Evolutionary conservation across 1,139 yeast genomes (phyloP).

Genomic region (Pichia sp.): DNA sequence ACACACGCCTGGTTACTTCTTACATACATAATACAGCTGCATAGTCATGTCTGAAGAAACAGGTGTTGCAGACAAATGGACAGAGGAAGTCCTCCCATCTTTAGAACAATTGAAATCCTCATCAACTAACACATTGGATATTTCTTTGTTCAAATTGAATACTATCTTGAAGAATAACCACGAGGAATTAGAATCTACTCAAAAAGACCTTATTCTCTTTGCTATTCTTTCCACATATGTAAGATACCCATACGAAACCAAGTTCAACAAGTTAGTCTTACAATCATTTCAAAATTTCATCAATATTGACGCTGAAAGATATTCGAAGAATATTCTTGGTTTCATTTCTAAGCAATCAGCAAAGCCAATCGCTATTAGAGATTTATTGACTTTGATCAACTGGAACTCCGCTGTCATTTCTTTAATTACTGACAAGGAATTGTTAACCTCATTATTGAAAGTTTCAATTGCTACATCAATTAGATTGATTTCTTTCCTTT

Average conservation of each 20-base stretch:
- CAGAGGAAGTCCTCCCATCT: constrained; percentile 19
- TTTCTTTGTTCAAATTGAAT: constrained; percentile 23
- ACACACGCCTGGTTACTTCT: background rate
- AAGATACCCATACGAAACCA: constrained; percentile 50
- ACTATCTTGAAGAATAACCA: constrained; percentile 16
- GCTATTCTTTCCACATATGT: constrained; percentile 29
- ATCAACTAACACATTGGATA: constrained; percentile 20
- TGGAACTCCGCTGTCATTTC: constrained; percentile 46
- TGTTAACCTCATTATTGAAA: constrained; percentile 16
- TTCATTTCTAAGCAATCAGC: constrained; percentile 40
- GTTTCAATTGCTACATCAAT: constrained; percentile 21
- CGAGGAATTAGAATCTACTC: constrained; percentile 11
- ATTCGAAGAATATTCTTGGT: constrained; percentile 37
- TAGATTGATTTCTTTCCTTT: constrained; percentile 16
- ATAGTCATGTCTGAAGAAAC: constrained; percentile 12
- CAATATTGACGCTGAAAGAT: constrained; percentile 32
- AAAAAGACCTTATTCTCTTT: constrained; percentile 21
- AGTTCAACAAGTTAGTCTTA: constrained; percentile 44
- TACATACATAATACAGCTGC: background rate
- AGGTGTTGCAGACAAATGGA: constrained; percentile 14
- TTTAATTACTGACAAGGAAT: constrained; percentile 16
- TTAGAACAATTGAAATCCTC: constrained; percentile 23
- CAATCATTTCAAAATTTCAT: constrained; percentile 39
- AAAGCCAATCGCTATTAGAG: constrained; percentile 49
- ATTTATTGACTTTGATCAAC: constrained; percentile 52